These are phyloP conservation scores for Huntiella moniliformis DNA, from an alignment of 2,329 filamentous ascomycete genomes.

Conservation along the genomic window DNA sequence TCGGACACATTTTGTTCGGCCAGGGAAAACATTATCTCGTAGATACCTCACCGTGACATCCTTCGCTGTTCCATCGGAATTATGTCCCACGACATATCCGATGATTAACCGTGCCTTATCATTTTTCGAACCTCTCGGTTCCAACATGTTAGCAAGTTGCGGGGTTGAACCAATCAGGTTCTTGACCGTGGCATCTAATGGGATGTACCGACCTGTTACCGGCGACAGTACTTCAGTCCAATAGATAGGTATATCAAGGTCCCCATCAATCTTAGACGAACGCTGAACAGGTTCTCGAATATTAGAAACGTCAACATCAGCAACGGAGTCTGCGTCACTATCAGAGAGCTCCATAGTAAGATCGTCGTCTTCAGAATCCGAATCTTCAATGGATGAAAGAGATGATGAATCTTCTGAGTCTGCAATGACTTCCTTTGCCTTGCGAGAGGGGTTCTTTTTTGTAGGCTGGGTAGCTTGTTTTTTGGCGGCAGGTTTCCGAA, in stretches of 20 bases:
- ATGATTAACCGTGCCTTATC: slow-evolving; percentile 79
- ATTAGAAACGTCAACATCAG: slow-evolving; percentile 7
- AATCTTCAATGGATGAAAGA: slow-evolving; percentile 10
- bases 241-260: slow-evolving; percentile 71
- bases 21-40: slow-evolving; percentile 62
- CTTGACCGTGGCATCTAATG: slow-evolving; percentile 59
- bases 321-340: slow-evolving; percentile 40
- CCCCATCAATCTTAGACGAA: slow-evolving; percentile 45
- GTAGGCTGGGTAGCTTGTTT: too few relatives aligned
- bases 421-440: neutral
- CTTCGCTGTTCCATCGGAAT: slow-evolving; percentile 71
- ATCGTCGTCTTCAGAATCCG: slow-evolving; percentile 5
- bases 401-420: slow-evolving; percentile 1
- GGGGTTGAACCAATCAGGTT: slow-evolving; percentile 50
- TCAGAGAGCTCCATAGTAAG: slow-evolving; percentile 24
- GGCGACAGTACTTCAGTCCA: slow-evolving; percentile 85
- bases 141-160: slow-evolving; percentile 55
- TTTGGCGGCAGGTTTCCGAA: too few relatives aligned
- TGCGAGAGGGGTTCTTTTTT: slow-evolving; percentile 8
- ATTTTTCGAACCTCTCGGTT: slow-evolving; percentile 65
- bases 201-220: slow-evolving; percentile 56
- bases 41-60: slow-evolving; percentile 89
- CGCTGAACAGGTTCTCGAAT: neutral
- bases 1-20: slow-evolving; percentile 72
- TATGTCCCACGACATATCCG: slow-evolving; percentile 72